Base-by-base conservation (phyloP, 257 asterid species). In the Solanum tacnaense region DNA sequence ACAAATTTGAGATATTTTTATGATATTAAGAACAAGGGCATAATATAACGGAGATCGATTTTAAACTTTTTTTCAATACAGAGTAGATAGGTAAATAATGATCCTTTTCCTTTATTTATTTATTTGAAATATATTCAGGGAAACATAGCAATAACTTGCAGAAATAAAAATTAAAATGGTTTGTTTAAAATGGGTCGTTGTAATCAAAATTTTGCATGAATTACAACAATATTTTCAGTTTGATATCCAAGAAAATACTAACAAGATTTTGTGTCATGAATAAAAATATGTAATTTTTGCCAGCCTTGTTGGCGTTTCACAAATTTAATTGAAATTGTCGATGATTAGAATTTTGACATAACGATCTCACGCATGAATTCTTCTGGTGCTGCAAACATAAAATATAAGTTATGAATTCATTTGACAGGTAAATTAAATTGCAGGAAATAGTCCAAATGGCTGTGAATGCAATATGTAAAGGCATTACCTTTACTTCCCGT, bases 281-380 rank as follows among this genome's bases (percentile, higher is more conserved):
- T 27, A 9, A 81, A 79, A 46, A 27, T 46, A 46, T 46, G 9
- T 29, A 56, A 20, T 56, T 18, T 56, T 56, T 56, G n/a, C n/a
- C 65, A 56, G 65, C 65, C 65, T 20, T 20, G n/a, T 56, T 56
- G 65, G n/a, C 65, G 25, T 56, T 56, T 56, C 65, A 56, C 65
- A 56, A 56, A 56, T 56, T 56, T 56, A 20, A 56, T 56, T 56
- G 27, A 62, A 38, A 70, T 71, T 72, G 52, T 21, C 23, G 84
- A 86, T 58, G 10, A 86, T 91, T 89, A 94, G 89, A 94, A 94
- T 83, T 91, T 91, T 85, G 88, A 92, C 93, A 92, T 87, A 27
- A 94, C 85, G 68, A 94, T 91, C 84, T 79, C 91, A 62, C 95
- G 87, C 97, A 94, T 93, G 89, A 93, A 93, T 84, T 92, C 95